Evolutionary conservation across 1,284 basidiomycete genomes (phyloP), one percentile per base, ranked within the genome.

Genomic region (Quambalaria eucalypti): DNA sequence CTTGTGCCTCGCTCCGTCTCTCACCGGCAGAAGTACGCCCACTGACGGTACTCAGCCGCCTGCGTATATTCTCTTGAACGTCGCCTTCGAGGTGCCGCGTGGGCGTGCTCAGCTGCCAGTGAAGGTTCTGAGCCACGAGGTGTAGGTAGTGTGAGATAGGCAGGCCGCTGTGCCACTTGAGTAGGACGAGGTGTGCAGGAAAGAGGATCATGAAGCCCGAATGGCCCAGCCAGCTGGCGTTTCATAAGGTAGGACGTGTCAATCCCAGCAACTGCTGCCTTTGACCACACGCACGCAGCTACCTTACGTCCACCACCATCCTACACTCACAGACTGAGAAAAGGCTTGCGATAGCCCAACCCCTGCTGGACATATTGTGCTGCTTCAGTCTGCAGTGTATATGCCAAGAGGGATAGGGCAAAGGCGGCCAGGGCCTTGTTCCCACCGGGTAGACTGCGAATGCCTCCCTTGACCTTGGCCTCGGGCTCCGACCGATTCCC

Each of bases 311-410:
- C 14, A 3, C n/a, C 21, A 5, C 10, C 19, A 2, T 30, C 8
- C 33, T 26, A 39, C 14, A 51, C 52, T 51, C 29, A 57, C 52
- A 67, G 61, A 44, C 64, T 62, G 9, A 71, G 55, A 29, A 74
- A 63, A 7, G 73, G 73, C 50, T 74, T 75, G 30, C 64, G 55
- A 49, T 73, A 75, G 48, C 62, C 64, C 29, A 73, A 57, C 12
- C 55, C 55, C 19, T 68, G 61, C 50, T 75, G 73, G 7, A 75
- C 69, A 36, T 72, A 68, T 52, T 74, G 72, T 2, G 71, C 73
- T 16, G 64, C 66, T 52, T 75, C 73, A 26, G 73, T 75, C 55
- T 75, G 73, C 1, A 66, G 42, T 0, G 73, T 75, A 33, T 71
- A 75, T 14, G 73, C 64, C 2, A 66, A 46, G 1, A 75, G 61